These are phyloP conservation scores for Nicotiana tomentosiformis DNA, from an alignment of 257 asterid species.

Conservation along the genomic window DNA sequence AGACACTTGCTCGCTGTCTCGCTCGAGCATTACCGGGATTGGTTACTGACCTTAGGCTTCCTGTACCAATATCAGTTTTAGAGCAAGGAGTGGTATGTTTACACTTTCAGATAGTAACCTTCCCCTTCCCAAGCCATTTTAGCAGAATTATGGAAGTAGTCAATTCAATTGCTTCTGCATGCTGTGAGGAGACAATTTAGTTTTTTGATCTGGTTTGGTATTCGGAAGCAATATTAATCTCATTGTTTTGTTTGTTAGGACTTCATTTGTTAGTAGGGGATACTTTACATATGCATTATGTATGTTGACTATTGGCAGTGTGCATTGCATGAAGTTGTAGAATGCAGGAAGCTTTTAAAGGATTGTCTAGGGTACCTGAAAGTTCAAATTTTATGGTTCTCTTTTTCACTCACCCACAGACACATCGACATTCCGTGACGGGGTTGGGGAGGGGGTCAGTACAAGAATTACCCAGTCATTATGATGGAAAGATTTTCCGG, in stretches of 20 bases:
- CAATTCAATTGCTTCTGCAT: not conserved
- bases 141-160: not conserved
- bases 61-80: conserved; percentile 63
- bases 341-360: not conserved
- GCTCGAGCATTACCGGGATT: conserved; percentile 85
- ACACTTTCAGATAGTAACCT: not conserved
- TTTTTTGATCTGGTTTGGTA: not conserved
- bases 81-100: conserved; percentile 76
- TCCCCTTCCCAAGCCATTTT: not conserved
- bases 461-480: not conserved
- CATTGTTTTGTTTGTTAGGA: not conserved
- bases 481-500: not conserved
- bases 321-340: not conserved
- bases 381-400: not conserved
- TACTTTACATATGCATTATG: not conserved
- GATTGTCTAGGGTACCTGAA: not conserved
- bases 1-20: conserved; percentile 74
- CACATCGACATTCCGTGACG: not conserved
- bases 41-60: conserved; percentile 72
- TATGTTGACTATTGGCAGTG: not conserved
- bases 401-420: not conserved
- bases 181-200: not conserved
- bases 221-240: not conserved
- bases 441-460: not conserved
- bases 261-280: not conserved